Evolutionary conservation across 768 basidiomycete genomes (phyloP).

Genomic region (Pholiota molesta): DNA sequence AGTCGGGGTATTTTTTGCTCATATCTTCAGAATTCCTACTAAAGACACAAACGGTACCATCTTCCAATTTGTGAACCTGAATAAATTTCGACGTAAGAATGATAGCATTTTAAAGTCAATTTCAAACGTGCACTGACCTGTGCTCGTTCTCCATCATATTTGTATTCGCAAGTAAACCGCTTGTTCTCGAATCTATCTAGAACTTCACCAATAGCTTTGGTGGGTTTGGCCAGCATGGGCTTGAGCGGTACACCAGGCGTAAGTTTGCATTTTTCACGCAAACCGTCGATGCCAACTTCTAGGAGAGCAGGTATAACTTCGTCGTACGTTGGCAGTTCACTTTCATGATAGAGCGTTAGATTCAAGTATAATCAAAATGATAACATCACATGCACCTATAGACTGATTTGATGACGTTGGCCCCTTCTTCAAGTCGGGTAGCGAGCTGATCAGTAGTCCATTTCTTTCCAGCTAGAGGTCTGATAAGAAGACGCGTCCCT

Average conservation of each 20-base stretch:
- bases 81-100: background rate
- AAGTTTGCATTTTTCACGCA: slow-evolving; percentile 81
- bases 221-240: slow-evolving; percentile 99
- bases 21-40: slow-evolving; percentile 99
- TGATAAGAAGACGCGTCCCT: slow-evolving; percentile 1
- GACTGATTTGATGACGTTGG: slow-evolving; percentile 81
- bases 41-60: slow-evolving; percentile 89
- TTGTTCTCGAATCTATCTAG: slow-evolving; percentile 96
- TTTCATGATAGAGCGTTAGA: slow-evolving; percentile 40
- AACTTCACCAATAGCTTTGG: slow-evolving; percentile 97
- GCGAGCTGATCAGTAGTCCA: slow-evolving; percentile 76
- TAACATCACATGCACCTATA: slow-evolving; percentile 67
- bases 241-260: slow-evolving; percentile 97
- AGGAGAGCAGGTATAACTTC: slow-evolving; percentile 89
- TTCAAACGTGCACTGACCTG: slow-evolving; percentile 52
- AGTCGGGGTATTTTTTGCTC: slow-evolving; percentile 98
- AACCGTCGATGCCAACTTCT: slow-evolving; percentile 68
- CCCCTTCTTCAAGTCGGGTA: slow-evolving; percentile 72
- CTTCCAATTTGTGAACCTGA: slow-evolving; percentile 80
- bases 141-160: slow-evolving; percentile 98
- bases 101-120: background rate
- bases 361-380: slow-evolving; percentile 9
- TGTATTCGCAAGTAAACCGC: slow-evolving; percentile 98
- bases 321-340: slow-evolving; percentile 93
- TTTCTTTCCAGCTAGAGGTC: slow-evolving; percentile 63